phyloP scores from a whole-genome alignment of 2,329 filamentous ascomycete genomes.

The Pseudocercospora vitis region DNA sequence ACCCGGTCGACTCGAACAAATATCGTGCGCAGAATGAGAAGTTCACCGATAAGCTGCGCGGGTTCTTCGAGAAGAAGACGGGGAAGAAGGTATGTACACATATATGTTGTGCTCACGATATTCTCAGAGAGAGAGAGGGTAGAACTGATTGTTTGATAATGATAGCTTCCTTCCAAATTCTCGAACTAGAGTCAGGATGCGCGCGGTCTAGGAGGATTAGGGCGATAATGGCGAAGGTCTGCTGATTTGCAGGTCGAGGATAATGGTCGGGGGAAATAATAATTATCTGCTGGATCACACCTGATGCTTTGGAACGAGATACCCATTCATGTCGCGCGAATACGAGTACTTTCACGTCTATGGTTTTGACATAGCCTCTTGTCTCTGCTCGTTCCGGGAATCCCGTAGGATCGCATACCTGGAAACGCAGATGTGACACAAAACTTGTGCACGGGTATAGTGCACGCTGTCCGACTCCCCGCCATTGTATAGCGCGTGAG shows the following conservation, averaged over 20 bases:
- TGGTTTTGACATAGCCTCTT: not conserved
- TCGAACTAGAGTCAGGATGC: not conserved
- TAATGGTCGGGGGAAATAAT: too few relatives aligned
- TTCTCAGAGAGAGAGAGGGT: not conserved
- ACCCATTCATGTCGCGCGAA: slow-evolving; percentile 4
- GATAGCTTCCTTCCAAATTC: not conserved
- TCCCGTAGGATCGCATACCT: not conserved
- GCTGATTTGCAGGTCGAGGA: too few relatives aligned
- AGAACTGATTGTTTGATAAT: not conserved
- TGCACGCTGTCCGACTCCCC: too few relatives aligned
- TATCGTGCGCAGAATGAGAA: slow-evolving; percentile 36
- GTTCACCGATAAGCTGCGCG: slow-evolving; percentile 36
- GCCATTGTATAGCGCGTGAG: not conserved
- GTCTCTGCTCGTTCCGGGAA: not conserved
- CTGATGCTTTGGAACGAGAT: not conserved
- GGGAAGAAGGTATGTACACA: slow-evolving; percentile 32
- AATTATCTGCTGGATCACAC: too few relatives aligned
- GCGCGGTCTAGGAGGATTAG: too few relatives aligned
- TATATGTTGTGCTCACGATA: not conserved
- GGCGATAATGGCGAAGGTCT: too few relatives aligned
- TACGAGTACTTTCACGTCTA: not conserved
- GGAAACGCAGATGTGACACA: not conserved
- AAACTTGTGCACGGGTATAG: too few relatives aligned
- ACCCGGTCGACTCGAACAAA: slow-evolving; percentile 32
- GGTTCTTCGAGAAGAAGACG: slow-evolving; percentile 36